A percentile compares a stretch with the other conserved stretches of the same genome.
phyloP scores from a whole-genome alignment of 768 basidiomycete species.

The Boletus rubroflammeus region DNA sequence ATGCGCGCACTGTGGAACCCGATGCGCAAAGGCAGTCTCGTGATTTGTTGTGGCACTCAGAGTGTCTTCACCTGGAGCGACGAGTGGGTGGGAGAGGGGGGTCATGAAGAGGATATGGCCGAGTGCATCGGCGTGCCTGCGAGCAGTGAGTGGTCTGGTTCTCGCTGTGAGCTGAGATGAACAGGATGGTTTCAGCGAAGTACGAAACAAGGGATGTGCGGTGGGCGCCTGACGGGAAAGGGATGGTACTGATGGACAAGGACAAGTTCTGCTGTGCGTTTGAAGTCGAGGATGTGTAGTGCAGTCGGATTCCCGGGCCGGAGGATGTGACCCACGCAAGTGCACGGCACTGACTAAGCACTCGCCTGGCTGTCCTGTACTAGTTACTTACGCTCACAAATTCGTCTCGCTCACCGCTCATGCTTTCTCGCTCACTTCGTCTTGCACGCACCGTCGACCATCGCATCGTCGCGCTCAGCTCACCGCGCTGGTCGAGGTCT shows the following conservation, averaged over 20 bases:
- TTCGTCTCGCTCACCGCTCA: conserved; percentile 18
- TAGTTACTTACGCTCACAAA: not conserved
- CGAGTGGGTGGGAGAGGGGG: conserved; percentile 65
- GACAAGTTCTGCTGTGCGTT: conserved; percentile 85
- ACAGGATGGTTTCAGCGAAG: conserved; percentile 42
- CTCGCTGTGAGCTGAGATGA: not conserved
- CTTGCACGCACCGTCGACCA: conserved; percentile 44
- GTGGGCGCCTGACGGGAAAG: conserved; percentile 89
- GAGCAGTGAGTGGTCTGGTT: conserved; percentile 47
- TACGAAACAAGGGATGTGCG: conserved; percentile 67
- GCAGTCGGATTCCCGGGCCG: not conserved
- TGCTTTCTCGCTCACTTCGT: conserved; percentile 66
- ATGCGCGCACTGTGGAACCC: conserved; percentile 79
- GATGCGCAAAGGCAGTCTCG: conserved; percentile 67
- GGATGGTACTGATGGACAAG: conserved; percentile 69
- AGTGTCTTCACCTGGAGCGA: conserved; percentile 81
- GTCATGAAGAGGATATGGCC: conserved; percentile 70
- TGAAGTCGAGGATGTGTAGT: conserved; percentile 48
- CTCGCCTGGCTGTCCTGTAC: too few relatives aligned
- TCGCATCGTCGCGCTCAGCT: conserved; percentile 35
- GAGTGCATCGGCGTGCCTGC: conserved; percentile 89
- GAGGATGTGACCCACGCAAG: not conserved
- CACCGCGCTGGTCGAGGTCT: conserved; percentile 35
- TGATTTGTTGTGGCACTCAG: conserved; percentile 61
- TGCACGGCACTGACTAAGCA: conserved; percentile 20